A percentile compares a stretch with the other conserved stretches of the same genome.
These are phyloP conservation scores for Elsinoe perseae DNA, from an alignment of 2,329 filamentous ascomycete genomes.

Conservation along the genomic window DNA sequence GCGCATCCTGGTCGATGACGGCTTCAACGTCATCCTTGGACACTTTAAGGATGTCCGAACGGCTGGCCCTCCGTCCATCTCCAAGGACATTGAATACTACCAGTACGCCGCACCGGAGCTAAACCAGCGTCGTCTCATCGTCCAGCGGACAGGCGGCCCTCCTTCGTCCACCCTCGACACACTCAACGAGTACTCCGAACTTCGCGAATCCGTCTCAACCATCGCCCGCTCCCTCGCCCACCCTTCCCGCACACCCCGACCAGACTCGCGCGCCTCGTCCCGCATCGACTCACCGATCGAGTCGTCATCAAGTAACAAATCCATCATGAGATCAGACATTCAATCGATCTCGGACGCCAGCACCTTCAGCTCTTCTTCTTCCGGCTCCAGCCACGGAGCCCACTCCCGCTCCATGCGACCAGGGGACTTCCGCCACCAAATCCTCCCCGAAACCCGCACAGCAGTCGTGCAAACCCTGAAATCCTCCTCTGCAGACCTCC, in stretches of 20 bases:
- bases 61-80: conserved; percentile 24
- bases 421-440: conserved; percentile 8
- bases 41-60: conserved; percentile 33
- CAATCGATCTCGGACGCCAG: background rate
- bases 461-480: conserved; percentile 1
- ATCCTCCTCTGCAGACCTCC: conserved; percentile 18
- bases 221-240: conserved; percentile 3
- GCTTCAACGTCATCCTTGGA: conserved; percentile 59
- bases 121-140: conserved; percentile 32
- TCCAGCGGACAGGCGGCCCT: background rate
- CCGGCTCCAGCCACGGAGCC: background rate
- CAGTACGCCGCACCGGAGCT: conserved; percentile 65
- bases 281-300: conserved; percentile 3
- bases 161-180: background rate
- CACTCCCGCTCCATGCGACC: background rate
- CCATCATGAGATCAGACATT: background rate
- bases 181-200: conserved; percentile 2
- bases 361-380: background rate
- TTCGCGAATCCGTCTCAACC: background rate
- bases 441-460: background rate
- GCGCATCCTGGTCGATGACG: conserved; percentile 57
- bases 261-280: background rate
- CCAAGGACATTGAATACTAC: conserved; percentile 56
- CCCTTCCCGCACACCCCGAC: background rate
- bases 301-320: background rate